Base-by-base conservation (phyloP, 176 grass and related monocot species). In the Aegilops bicornis region DNA sequence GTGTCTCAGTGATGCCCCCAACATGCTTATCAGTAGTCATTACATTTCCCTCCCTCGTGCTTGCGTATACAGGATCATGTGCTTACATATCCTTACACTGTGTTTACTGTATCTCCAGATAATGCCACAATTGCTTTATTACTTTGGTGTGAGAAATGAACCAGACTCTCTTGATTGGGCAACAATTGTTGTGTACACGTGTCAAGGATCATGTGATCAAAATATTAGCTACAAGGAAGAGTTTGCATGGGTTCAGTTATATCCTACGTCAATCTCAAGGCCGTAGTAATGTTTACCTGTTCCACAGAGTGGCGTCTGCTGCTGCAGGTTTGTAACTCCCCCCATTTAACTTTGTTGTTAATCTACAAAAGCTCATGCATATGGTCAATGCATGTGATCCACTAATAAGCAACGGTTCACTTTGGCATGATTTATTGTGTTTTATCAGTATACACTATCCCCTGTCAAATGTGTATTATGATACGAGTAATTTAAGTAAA, bases 101-200 rank as follows among this genome's bases (percentile, higher is more conserved):
- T 83, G 20, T 86, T 22, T 22, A 70, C n/a, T 90, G 15, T 92
- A 64, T 78, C 37, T 88, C 65, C 93, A 98, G 96, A 89, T 98
- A 89, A 98, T 95, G 96, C 93, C 96, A 22, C 93, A 95, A 58
- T 82, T 98, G 79, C 88, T 98, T 65, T 98, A 92, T 84, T 98
- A 85, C 78, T 91, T 98, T 77, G 88, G 84, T 30, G 91, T 98
- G 69, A 84, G 77, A 86, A 98, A 98, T 71, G 84, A 94, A 80
- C 82, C 86, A 10, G 87, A 92, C 54, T 98, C 96, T 79, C 96
- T 98, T 89, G 96, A 95, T 87, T 98, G 96, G 96, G 91, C 83
- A 79, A 95, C 93, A 75, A 90, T 95, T 87, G 90, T 52, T 50
- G 84, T 95, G 22, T 95, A 92, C 65, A 94, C 96, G 79, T 98